phyloP scores from a whole-genome alignment of 345 rosid species.

The Populus simonii region DNA sequence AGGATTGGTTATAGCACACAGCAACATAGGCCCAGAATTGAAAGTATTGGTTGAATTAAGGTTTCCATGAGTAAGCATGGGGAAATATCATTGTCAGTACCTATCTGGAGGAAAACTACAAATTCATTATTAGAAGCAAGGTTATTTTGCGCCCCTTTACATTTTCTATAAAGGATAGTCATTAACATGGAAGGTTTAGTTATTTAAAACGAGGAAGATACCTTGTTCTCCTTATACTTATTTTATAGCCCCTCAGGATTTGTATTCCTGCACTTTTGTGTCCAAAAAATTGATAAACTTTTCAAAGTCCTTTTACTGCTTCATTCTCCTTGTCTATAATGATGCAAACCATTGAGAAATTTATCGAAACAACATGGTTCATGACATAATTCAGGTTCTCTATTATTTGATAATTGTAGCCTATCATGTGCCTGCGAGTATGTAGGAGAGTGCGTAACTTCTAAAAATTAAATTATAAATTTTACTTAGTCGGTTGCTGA shows the following conservation, averaged over 20 bases:
- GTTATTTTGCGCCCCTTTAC: neutral
- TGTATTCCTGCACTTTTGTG: neutral
- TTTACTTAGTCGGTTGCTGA: neutral
- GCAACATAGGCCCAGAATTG: neutral
- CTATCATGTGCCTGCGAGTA: neutral
- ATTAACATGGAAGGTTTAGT: neutral
- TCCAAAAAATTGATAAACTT: neutral
- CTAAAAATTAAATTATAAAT: neutral
- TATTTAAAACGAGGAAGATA: neutral
- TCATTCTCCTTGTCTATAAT: neutral
- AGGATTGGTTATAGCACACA: neutral
- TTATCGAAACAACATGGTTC: neutral
- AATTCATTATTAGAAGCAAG: neutral
- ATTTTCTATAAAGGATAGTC: neutral
- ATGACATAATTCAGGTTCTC: neutral
- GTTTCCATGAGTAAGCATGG: neutral
- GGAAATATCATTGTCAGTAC: neutral
- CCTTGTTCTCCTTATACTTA: neutral
- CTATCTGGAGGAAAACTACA: neutral
- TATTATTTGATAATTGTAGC: neutral
- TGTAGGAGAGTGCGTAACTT: neutral
- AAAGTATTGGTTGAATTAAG: neutral
- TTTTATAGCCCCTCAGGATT: neutral
- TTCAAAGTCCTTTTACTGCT: neutral
- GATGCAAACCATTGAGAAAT: neutral